phyloP scores from a whole-genome alignment of 1,139 yeast genomes.

The Sugiyamaella pinicola region DNA sequence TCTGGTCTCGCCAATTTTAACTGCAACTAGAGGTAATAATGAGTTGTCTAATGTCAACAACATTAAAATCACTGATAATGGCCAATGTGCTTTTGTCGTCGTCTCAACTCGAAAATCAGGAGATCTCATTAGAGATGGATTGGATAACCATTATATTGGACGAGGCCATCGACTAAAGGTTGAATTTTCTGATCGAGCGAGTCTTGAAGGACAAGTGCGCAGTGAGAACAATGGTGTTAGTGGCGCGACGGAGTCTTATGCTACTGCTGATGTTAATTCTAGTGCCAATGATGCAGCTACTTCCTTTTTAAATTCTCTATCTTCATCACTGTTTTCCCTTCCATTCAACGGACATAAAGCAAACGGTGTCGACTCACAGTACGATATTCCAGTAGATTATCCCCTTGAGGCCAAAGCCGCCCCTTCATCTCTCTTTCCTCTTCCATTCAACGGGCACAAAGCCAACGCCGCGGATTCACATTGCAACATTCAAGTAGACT shows the following conservation, averaged over 20 bases:
- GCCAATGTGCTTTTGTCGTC: slow-evolving; percentile 21
- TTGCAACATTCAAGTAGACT: background rate
- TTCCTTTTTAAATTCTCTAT: background rate
- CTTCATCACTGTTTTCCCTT: background rate
- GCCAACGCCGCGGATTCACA: background rate
- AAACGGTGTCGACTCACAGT: background rate
- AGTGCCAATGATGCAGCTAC: background rate
- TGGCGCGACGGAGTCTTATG: too few species aligned
- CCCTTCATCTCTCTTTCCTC: background rate
- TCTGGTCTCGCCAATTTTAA: background rate
- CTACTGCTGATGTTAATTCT: too few species aligned
- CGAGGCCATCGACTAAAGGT: slow-evolving; percentile 30
- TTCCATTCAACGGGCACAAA: slow-evolving; percentile 1
- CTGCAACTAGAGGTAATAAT: background rate
- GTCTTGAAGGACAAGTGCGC: slow-evolving; percentile 1
- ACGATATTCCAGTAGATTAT: slow-evolving; percentile 1
- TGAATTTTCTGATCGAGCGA: slow-evolving; percentile 21
- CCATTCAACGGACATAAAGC: slow-evolving; percentile 2
- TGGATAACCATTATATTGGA: slow-evolving; percentile 32
- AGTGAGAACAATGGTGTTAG: background rate
- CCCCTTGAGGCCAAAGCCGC: slow-evolving; percentile 21
- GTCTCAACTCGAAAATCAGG: slow-evolving; percentile 23
- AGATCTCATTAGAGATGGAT: slow-evolving; percentile 25
- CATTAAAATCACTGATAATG: slow-evolving; percentile 9
- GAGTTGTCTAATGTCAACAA: slow-evolving; percentile 1